Conservation (phyloP, 495 filamentous ascomycete genomes). For the Penicillium pulvis region DNA sequence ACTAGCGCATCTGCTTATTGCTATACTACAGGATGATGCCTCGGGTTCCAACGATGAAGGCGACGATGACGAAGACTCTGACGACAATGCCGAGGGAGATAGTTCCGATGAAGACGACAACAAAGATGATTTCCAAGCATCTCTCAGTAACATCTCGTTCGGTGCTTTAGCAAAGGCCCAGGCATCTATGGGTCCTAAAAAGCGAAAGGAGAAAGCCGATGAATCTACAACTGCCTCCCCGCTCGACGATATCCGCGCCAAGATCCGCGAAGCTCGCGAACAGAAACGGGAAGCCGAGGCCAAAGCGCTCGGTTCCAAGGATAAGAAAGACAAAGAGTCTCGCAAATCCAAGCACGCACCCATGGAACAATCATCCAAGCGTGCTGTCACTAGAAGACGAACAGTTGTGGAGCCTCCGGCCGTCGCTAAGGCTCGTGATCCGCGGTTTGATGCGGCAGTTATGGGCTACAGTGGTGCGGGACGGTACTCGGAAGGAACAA, state of each 20-base stretch:
- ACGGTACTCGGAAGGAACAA: conserved; percentile 49
- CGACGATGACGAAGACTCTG: conserved; percentile 6
- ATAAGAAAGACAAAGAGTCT: conserved; percentile 35
- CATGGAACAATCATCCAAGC: conserved; percentile 74
- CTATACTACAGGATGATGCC: background rate
- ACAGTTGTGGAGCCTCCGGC: conserved; percentile 61
- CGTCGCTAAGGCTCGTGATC: conserved; percentile 63
- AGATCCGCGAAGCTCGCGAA: conserved; percentile 48
- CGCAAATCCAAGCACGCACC: conserved; percentile 88
- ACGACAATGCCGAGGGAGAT: background rate
- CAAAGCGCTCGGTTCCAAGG: conserved; percentile 41
- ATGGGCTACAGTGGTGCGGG: conserved; percentile 33
- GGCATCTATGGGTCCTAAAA: conserved; percentile 57
- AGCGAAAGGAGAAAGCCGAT: conserved; percentile 37
- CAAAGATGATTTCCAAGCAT: conserved; percentile 43
- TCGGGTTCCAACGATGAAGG: background rate
- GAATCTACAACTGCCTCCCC: conserved; percentile 24
- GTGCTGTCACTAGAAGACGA: conserved; percentile 76
- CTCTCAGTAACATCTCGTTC: conserved; percentile 68
- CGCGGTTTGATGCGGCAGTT: conserved; percentile 75
- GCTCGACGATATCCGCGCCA: conserved; percentile 41
- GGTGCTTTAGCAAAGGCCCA: conserved; percentile 86
- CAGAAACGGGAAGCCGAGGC: conserved; percentile 37
- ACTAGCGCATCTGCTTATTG: background rate
- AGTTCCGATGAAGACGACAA: conserved; percentile 31